Evolutionary conservation across 352 stramenopile genomes (phyloP).

Genomic region (Thraustotheca clavata): DNA sequence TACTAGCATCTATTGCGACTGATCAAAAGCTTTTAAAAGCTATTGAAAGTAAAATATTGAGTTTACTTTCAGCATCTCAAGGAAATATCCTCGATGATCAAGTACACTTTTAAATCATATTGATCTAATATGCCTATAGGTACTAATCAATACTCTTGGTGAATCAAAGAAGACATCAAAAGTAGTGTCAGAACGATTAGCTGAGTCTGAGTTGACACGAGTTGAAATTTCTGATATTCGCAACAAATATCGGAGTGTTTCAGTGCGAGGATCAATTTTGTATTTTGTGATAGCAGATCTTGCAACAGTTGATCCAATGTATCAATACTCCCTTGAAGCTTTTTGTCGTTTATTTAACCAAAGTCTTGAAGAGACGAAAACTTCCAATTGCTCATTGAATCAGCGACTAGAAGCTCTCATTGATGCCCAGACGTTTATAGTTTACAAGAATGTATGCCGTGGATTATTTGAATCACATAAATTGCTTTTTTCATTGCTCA

Average conservation of each 20-base stretch:
- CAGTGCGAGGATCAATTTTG: slow-evolving; percentile 48
- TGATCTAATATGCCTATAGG: not conserved
- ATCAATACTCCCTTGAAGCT: slow-evolving; percentile 73
- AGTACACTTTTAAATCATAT: too few relatives aligned
- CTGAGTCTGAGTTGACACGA: slow-evolving; percentile 54
- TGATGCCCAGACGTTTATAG: slow-evolving; percentile 37
- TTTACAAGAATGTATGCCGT: slow-evolving; percentile 64
- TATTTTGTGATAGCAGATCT: slow-evolving; percentile 67
- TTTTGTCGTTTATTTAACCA: slow-evolving; percentile 54
- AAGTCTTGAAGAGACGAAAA: slow-evolving; percentile 38
- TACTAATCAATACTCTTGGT: slow-evolving; percentile 47
- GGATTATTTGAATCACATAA: slow-evolving; percentile 60
- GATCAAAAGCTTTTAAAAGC: slow-evolving; percentile 86
- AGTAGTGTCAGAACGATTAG: slow-evolving; percentile 41
- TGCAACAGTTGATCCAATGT: slow-evolving; percentile 55
- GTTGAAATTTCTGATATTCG: slow-evolving; percentile 49
- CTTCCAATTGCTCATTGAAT: slow-evolving; percentile 24
- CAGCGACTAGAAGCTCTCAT: slow-evolving; percentile 36
- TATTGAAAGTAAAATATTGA: slow-evolving; percentile 88
- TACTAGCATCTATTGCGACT: slow-evolving; percentile 82
- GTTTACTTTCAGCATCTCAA: slow-evolving; percentile 72
- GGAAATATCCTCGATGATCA: slow-evolving; percentile 90
- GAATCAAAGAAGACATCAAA: slow-evolving; percentile 57
- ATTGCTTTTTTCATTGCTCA: slow-evolving; percentile 50
- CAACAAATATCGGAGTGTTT: slow-evolving; percentile 47